Percentiles rank a stretch among this genome's conserved stretches.
Conservation (phyloP, 2,329 filamentous ascomycete genomes). For the Beauveria pseudobassiana region DNA sequence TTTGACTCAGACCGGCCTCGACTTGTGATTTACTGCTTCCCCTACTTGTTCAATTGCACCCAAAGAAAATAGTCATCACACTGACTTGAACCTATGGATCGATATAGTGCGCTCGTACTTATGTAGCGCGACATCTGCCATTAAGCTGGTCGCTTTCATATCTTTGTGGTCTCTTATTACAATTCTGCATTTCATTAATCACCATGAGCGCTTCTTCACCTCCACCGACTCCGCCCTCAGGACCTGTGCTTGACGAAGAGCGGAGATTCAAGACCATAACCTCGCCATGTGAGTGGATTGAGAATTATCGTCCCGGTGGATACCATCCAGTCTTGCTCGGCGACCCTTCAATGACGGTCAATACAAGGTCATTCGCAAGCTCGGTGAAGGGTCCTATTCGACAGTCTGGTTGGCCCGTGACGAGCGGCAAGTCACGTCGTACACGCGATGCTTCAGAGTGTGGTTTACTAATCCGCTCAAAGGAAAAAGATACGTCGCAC, state of each 20-base stretch:
- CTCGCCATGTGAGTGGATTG: constrained; percentile 22
- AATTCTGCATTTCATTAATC: constrained; percentile 9
- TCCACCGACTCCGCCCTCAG: constrained; percentile 19
- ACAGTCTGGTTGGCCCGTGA: constrained; percentile 39
- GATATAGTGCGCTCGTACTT: not conserved
- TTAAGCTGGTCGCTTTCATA: not conserved
- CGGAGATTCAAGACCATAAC: constrained; percentile 19
- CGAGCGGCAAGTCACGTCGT: constrained; percentile 15
- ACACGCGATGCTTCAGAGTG: not conserved
- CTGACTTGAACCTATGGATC: too few relatives aligned
- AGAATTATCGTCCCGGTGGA: constrained; percentile 30
- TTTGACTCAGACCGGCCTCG: too few relatives aligned
- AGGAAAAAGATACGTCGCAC: constrained; percentile 22
- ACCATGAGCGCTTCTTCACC: constrained; percentile 18
- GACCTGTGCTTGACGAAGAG: constrained; percentile 14
- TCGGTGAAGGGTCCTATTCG: constrained; percentile 36
- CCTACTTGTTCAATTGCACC: too few relatives aligned
- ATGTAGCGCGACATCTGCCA: not conserved
- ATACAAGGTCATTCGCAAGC: constrained; percentile 36
- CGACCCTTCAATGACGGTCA: constrained; percentile 31
- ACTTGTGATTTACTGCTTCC: too few relatives aligned
- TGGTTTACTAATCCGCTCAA: not conserved
- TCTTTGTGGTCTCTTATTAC: not conserved
- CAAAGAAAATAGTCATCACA: too few relatives aligned
- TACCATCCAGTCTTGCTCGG: constrained; percentile 36